Conservation (phyloP, 2,329 filamentous ascomycete genomes). For the Aureobasidium subglaciale region DNA sequence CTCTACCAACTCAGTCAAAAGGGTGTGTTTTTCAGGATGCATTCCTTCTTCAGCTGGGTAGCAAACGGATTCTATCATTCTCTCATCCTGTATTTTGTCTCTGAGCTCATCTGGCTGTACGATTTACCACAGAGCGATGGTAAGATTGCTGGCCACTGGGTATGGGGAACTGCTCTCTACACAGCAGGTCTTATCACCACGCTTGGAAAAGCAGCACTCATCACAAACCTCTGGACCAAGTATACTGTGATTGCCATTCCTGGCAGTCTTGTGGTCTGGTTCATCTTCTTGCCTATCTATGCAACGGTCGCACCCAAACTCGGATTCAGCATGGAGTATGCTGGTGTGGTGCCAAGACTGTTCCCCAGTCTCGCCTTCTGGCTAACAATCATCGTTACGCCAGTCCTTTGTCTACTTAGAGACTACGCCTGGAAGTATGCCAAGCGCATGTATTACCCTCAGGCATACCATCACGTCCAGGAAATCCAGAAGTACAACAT, state of each 20-base stretch:
- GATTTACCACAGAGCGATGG: conserved; percentile 76
- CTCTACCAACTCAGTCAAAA: conserved; percentile 89
- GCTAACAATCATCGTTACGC: conserved; percentile 74
- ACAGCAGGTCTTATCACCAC: conserved; percentile 90
- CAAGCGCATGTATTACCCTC: conserved; percentile 93
- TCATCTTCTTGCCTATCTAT: conserved; percentile 82
- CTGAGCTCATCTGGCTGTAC: conserved; percentile 70
- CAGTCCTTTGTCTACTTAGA: conserved; percentile 72
- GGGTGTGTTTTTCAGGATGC: conserved; percentile 86
- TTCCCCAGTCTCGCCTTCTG: conserved; percentile 83
- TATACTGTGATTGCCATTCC: conserved; percentile 94
- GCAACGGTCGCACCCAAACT: conserved; percentile 77
- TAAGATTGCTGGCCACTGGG: conserved; percentile 84
- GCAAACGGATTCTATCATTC: conserved; percentile 94
- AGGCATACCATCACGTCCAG: conserved; percentile 96
- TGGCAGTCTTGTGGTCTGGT: conserved; percentile 86
- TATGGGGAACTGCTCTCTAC: conserved; percentile 94
- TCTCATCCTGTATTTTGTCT: conserved; percentile 80
- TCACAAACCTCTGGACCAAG: conserved; percentile 98
- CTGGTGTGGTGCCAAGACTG: conserved; percentile 72
- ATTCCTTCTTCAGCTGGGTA: conserved; percentile 90
- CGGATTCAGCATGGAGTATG: conserved; percentile 74
- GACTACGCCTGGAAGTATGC: conserved; percentile 97
- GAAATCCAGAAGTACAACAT: conserved; percentile 99
- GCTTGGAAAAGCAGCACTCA: conserved; percentile 85